These are phyloP conservation scores for Ceratobasidium sp. DNA, from an alignment of 1,284 basidiomycete genomes.

Conservation along the genomic window DNA sequence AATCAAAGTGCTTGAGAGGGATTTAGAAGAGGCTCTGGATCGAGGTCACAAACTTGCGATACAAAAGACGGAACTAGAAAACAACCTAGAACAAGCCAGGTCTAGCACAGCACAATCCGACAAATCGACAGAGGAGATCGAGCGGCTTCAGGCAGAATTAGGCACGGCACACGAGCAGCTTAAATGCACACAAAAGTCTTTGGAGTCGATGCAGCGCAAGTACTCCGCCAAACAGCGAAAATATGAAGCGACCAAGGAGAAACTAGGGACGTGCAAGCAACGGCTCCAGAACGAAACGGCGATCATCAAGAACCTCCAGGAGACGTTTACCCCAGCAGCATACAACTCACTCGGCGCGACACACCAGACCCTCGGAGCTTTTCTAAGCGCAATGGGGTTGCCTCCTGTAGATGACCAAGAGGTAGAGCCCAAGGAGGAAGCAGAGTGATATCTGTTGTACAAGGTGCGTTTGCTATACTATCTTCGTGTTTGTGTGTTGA, in stretches of 20 bases:
- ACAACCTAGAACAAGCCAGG: neutral
- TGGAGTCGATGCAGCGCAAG: conserved; percentile 2
- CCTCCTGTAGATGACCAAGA: conserved; percentile 10
- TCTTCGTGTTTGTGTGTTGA: neutral
- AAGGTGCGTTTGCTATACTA: neutral
- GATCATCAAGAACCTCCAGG: conserved; percentile 8
- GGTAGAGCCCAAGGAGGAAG: conserved; percentile 5
- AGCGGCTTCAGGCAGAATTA: neutral
- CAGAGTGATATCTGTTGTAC: neutral
- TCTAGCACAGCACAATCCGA: neutral
- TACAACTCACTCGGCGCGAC: conserved; percentile 4
- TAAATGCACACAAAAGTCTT: neutral
- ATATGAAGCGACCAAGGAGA: conserved; percentile 18
- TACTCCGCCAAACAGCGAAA: conserved; percentile 13
- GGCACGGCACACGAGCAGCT: neutral
- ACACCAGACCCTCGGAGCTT: conserved; percentile 9
- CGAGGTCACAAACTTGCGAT: conserved; percentile 12
- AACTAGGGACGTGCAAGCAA: conserved; percentile 11
- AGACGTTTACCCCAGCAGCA: neutral
- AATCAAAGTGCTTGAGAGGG: conserved; percentile 14
- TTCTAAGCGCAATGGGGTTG: conserved; percentile 25
- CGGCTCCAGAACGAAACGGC: neutral
- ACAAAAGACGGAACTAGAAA: neutral
- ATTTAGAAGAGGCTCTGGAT: conserved; percentile 25
- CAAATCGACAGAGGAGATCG: conserved; percentile 4